Evolutionary conservation across 83 land plant genomes (phyloP), one percentile per base, ranked within the genome.

Genomic region (Picea engelmannii): DNA sequence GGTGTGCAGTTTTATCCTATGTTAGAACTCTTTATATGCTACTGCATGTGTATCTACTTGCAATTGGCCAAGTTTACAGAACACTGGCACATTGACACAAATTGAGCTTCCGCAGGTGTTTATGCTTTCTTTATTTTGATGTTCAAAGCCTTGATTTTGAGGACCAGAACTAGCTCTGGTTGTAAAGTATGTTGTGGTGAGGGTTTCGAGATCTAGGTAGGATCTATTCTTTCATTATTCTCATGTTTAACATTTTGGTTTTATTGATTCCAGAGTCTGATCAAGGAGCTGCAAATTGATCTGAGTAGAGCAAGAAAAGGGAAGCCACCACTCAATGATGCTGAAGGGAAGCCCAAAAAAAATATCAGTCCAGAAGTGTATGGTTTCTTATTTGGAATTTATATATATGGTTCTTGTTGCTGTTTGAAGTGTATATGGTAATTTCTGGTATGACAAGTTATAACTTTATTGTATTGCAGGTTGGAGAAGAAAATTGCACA

Each of bases 251-350:
- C 55, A 27, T 67, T 40, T 20, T 42, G 27, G 73, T 49, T 66
- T 82, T 58, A 15, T 27, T 65, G 60, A 31, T 8, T 77, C 31
- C 82, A 96, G 99, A 86, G 38, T 17, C 63, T 86, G 15, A 23
- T 91, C 69, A 90, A 92, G 55, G 98, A 93, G 82, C 80, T 98
- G 76, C 81, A 87, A 66, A 82, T n/a, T 13, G 95, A 98, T 89
- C 83, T 95, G 85, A 91, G 85, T 10, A 84, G 98, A 62, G 97
- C 95, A 52, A 98, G 82, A 87, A 96, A 92, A 89, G 99, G 99
- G 78, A 92, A 93, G 84, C 91, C 99, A 38, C 98, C 96, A 24
- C 81, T 89, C 62, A 95, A 90, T 70, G 93, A 87, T 87, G 66
- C 92, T 62, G 96, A 97, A 71, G 98, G 98, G 73, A 96, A 94